Evolutionary conservation across 768 basidiomycete genomes (phyloP), one percentile per base, ranked within the genome.

Genomic region (Leccinum uliginosum): DNA sequence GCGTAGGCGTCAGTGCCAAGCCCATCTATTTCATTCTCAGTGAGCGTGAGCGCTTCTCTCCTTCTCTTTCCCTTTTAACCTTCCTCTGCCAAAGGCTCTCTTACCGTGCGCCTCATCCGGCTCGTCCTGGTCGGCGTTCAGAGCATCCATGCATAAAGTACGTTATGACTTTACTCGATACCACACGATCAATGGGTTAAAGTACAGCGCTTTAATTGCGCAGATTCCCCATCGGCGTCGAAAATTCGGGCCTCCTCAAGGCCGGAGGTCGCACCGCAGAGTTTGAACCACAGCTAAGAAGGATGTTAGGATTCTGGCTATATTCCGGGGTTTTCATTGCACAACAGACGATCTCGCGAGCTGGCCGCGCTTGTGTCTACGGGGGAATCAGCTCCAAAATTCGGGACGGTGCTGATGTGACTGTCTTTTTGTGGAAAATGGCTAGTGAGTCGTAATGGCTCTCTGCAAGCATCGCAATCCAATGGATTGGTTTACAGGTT

Each of bases 181-280:
- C n/a, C n/a, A n/a, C n/a, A n/a, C n/a, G n/a, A n/a, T n/a, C n/a
- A n/a, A n/a, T n/a, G n/a, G n/a, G n/a, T n/a, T n/a, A n/a, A n/a
- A n/a, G n/a, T n/a, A n/a, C n/a, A n/a, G n/a, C n/a, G n/a, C n/a
- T n/a, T n/a, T n/a, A n/a, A n/a, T n/a, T n/a, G n/a, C n/a, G n/a
- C n/a, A n/a, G n/a, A n/a, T n/a, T n/a, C n/a, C 46, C 27, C 59
- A 91, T 98, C 24, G 89, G 93, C 1, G 86, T 96, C 32, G 96
- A 98, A 73, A 95, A 93, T 70, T 89, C 92, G 23, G 95, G 95
- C 4, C 79, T 98, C 43, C 83, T 97, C 77, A 96, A 96, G 75
- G 85, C 89, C 6, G 93, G 89, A 4, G 87, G 87, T 43, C 83
- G 83, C 29, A 85, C 87, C 59, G 74, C 86, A 26, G 87, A 95